A percentile compares a stretch with the other conserved stretches of the same genome.
Evolutionary conservation across 2,329 filamentous ascomycete species (phyloP).

Genomic region (Rugonectria rugulosa): DNA sequence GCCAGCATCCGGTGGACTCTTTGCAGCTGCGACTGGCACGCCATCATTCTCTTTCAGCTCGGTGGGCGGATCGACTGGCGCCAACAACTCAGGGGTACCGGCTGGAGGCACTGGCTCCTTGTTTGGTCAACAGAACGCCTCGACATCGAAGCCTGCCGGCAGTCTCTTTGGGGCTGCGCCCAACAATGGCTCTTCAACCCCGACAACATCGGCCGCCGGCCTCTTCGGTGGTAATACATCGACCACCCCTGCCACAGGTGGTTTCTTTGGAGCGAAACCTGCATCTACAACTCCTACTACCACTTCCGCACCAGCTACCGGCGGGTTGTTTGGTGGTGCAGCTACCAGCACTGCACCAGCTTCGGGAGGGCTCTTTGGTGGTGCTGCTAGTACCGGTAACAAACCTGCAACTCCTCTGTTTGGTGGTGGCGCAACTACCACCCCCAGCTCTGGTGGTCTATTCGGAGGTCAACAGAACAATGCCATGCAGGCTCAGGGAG

Average conservation of each 20-base stretch:
- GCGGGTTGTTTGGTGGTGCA: conserved; percentile 44
- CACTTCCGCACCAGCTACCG: conserved; percentile 19
- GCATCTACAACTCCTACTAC: conserved; percentile 41
- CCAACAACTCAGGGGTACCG: conserved; percentile 39
- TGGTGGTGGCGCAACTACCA: conserved; percentile 36
- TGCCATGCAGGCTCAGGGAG: conserved; percentile 31
- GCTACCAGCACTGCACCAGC: conserved; percentile 40
- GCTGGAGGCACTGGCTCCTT: conserved; percentile 39
- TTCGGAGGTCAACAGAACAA: conserved; percentile 40
- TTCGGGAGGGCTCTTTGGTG: conserved; percentile 34
- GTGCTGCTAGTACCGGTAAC: conserved; percentile 27
- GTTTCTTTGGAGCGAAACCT: conserved; percentile 35
- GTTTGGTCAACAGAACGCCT: conserved; percentile 43
- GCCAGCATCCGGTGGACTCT: conserved; percentile 50
- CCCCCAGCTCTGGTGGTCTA: conserved; percentile 31
- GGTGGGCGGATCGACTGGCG: conserved; percentile 32
- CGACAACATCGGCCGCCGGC: conserved; percentile 29
- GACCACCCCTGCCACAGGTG: conserved; percentile 35
- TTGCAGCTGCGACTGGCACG: conserved; percentile 46
- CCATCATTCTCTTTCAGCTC: conserved; percentile 53
- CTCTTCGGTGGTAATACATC: conserved; percentile 35
- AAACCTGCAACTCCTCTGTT: conserved; percentile 37
- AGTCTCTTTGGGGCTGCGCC: conserved; percentile 41
- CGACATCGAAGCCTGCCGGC: conserved; percentile 39
- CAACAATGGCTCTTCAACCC: conserved; percentile 24